Evolutionary conservation across 2,329 filamentous ascomycete genomes (phyloP).

Genomic region (Plectosphaerella cucumerina): DNA sequence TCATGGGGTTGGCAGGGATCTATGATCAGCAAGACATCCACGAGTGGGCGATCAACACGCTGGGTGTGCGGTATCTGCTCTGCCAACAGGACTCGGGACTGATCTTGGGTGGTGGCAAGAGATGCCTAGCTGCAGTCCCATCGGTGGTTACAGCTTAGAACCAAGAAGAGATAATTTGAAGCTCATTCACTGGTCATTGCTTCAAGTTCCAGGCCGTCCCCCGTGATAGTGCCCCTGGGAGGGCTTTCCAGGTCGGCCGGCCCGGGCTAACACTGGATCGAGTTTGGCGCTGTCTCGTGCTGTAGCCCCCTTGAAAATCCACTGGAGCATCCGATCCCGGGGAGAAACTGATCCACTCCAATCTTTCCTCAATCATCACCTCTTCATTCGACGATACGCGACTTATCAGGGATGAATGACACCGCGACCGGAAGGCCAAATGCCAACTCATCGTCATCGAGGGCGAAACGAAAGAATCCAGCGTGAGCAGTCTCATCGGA

Average conservation of each 20-base stretch:
- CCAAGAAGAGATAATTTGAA: too few relatives aligned
- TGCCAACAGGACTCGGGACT: constrained; percentile 14
- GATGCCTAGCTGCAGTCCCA: not conserved
- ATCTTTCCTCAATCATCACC: too few relatives aligned
- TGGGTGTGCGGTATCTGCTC: constrained; percentile 13
- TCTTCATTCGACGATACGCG: too few relatives aligned
- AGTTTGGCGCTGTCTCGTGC: too few relatives aligned
- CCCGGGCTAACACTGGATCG: too few relatives aligned
- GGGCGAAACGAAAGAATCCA: not conserved
- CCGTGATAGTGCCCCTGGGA: constrained; percentile 2
- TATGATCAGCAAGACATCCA: constrained; percentile 14
- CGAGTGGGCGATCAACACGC: constrained; percentile 12
- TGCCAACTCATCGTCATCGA: not conserved
- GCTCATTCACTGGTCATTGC: too few relatives aligned
- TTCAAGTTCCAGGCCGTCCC: too few relatives aligned
- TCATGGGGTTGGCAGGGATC: constrained; percentile 18
- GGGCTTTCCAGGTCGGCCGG: too few relatives aligned
- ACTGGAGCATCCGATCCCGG: too few relatives aligned
- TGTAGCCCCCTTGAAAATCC: too few relatives aligned
- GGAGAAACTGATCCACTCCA: too few relatives aligned
- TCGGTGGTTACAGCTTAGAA: too few relatives aligned
- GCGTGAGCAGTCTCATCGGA: not conserved
- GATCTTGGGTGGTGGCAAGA: not conserved
- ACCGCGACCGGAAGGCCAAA: not conserved
- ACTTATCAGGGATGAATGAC: not conserved